Base-by-base conservation (phyloP, 805 yeast genomes). In the Schwanniomyces yamadae region DNA sequence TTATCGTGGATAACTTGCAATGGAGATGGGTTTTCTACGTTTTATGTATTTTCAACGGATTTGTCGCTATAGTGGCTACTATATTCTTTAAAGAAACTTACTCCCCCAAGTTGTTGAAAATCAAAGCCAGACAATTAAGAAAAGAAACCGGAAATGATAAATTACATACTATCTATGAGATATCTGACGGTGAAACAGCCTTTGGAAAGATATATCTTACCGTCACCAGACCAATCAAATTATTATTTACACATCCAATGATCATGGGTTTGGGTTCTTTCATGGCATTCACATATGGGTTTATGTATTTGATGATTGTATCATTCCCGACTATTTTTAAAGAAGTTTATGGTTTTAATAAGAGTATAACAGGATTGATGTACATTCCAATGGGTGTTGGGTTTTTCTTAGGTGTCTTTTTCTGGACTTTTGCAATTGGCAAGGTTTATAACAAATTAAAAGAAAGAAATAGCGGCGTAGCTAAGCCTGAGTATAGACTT, bases 261-360 rank as follows among this genome's bases (percentile, higher is more conserved):
- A 52, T 66, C 10, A 45, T 62, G 23, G 70, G 70, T 0, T 51
- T 66, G 36, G 70, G 71, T 1, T 54, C 67, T 10, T 66, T 62
- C 42, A 61, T 66, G 68, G 70, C 70, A 2, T 61, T 66, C 44
- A 56, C 59, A 8, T 65, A 66, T 39, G 69, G 69, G n/a, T 63
- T 65, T 39, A 54, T 66, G 60, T 66, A 66, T 43, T 44, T 65
- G 39, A 61, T 66, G 69, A 55, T 66, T 29, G 63, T 63, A 7
- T 59, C 70, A 2, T 65, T 63, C 41, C 71, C 69, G 2, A 38
- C 49, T 7, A 59, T 66, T 2, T 66, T 50, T 37, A 38, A 48
- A 12, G 46, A 52, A 2, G 44, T 47, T 5, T 66, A 66, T 39
- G 68, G 67, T 1, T 63, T 59, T 39, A 40, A 46, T n/a, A 55